phyloP scores from a whole-genome alignment of 108 stramenopile genomes.

The Nannochloropsis oceanica region DNA sequence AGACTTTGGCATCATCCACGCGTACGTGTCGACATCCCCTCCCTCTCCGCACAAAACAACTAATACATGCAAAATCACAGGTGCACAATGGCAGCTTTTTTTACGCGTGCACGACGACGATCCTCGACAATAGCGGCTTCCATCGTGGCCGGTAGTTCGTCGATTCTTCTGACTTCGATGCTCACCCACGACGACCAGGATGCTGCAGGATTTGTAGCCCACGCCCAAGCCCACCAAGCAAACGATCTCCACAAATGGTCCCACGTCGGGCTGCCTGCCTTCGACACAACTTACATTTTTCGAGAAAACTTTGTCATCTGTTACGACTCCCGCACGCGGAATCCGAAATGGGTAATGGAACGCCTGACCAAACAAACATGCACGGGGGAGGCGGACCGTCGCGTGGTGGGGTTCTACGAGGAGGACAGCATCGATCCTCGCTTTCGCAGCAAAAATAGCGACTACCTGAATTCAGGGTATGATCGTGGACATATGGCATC shows the following conservation, averaged over 20 bases:
- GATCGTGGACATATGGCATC: slow-evolving; percentile 22
- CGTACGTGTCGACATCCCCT: too few relatives aligned
- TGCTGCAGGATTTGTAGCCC: background rate
- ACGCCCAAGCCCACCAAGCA: background rate
- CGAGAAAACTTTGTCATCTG: slow-evolving; percentile 9
- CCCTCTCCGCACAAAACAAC: too few relatives aligned
- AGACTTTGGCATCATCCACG: too few relatives aligned
- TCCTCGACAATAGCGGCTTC: too few relatives aligned
- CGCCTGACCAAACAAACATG: slow-evolving; percentile 13
- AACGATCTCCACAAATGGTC: background rate
- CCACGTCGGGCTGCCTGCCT: background rate
- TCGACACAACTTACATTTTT: background rate
- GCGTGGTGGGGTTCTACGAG: slow-evolving; percentile 1
- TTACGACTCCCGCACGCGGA: slow-evolving; percentile 16
- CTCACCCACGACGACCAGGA: background rate
- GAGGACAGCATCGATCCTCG: background rate
- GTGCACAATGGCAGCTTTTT: too few relatives aligned
- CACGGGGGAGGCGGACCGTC: slow-evolving; percentile 8
- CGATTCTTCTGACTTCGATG: background rate
- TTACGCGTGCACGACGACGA: too few relatives aligned
- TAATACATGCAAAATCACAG: too few relatives aligned
- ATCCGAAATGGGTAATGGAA: slow-evolving; percentile 20
- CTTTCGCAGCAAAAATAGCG: slow-evolving; percentile 4
- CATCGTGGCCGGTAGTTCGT: too few relatives aligned
- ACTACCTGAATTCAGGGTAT: slow-evolving; percentile 11